These are phyloP conservation scores for Sporothrix mexicana DNA, from an alignment of 2,329 filamentous ascomycete species.

Conservation along the genomic window DNA sequence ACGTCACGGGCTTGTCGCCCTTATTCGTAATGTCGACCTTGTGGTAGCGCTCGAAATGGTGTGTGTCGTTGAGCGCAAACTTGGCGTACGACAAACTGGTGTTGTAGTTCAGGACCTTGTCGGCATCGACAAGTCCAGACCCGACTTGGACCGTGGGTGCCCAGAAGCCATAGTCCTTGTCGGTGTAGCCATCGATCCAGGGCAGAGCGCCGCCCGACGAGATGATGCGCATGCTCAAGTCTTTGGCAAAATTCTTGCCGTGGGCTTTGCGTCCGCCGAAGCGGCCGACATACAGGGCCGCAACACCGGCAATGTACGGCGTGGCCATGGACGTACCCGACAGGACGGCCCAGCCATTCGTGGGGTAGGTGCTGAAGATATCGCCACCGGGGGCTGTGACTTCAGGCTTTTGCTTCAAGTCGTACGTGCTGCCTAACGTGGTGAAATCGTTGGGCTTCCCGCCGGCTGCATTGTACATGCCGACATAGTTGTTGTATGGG, in stretches of 20 bases:
- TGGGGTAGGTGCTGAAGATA: conserved; percentile 54
- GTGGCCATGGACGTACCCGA: conserved; percentile 58
- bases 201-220: conserved; percentile 44
- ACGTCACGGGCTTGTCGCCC: conserved; percentile 45
- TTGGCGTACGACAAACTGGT: conserved; percentile 48
- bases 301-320: conserved; percentile 53
- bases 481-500: conserved; percentile 29
- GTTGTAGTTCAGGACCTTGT: conserved; percentile 49
- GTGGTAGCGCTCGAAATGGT: conserved; percentile 46
- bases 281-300: conserved; percentile 48
- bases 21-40: conserved; percentile 47
- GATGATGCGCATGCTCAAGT: conserved; percentile 44
- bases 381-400: conserved; percentile 51
- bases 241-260: conserved; percentile 43
- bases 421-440: conserved; percentile 52
- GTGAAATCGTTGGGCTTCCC: conserved; percentile 50
- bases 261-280: conserved; percentile 45
- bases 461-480: conserved; percentile 39
- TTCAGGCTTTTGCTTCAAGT: conserved; percentile 52
- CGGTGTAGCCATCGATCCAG: conserved; percentile 40
- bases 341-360: conserved; percentile 47
- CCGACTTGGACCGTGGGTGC: conserved; percentile 45
- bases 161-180: conserved; percentile 39
- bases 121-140: conserved; percentile 51
- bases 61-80: conserved; percentile 54